Conservation (phyloP, 345 rosid species). For the Orychophragmus violaceus region DNA sequence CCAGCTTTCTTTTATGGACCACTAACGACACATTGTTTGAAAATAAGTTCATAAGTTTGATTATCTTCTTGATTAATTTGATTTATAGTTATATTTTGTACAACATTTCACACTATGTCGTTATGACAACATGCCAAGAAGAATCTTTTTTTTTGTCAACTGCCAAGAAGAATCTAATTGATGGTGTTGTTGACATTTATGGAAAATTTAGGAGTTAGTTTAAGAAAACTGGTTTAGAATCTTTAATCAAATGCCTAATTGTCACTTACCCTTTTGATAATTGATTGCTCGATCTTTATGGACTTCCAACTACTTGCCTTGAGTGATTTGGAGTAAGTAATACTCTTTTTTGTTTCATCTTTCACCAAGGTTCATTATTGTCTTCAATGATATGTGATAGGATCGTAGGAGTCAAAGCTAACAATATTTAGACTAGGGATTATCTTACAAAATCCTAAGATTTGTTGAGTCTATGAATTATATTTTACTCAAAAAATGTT, state of each 20-base stretch:
- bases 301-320: constrained; percentile 8
- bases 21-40: background rate
- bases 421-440: background rate
- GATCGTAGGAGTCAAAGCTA: background rate
- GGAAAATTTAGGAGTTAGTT: constrained; percentile 4
- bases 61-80: background rate
- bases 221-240: background rate
- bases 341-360: constrained; percentile 14
- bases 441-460: background rate
- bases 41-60: background rate
- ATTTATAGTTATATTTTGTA: too few species aligned
- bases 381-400: constrained; percentile 1
- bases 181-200: constrained; percentile 8
- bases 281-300: constrained; percentile 18
- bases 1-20: constrained; percentile 16
- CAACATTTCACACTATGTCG: background rate
- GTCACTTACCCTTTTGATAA: constrained; percentile 1
- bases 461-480: background rate
- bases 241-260: constrained; percentile 23
- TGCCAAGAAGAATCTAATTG: constrained; percentile 14
- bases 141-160: too few species aligned
- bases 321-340: constrained; percentile 21
- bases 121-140: constrained; percentile 13
- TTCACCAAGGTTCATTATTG: background rate
- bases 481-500: background rate